Evolutionary conservation across 352 stramenopile genomes (phyloP).

Genomic region (Globisporangium solare): DNA sequence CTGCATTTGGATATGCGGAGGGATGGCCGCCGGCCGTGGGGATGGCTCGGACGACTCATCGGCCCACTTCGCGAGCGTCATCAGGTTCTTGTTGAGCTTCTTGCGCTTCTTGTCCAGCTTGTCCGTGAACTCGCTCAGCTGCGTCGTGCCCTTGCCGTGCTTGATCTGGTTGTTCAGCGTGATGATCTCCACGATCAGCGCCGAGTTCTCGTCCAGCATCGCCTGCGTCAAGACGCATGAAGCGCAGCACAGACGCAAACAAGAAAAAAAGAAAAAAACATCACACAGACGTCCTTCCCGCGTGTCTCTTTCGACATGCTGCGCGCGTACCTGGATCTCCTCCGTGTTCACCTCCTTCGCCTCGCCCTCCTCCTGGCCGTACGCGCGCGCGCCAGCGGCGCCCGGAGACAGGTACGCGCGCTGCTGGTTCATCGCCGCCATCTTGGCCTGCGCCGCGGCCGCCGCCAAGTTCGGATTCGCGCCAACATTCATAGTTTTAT

Average conservation of each 20-base stretch:
- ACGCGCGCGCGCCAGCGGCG: conserved; percentile 10
- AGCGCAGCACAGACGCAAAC: too few species aligned
- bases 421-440: conserved; percentile 29
- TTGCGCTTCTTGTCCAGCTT: conserved; percentile 89
- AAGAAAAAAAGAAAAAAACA: background rate
- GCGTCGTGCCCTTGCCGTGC: conserved; percentile 67
- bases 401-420: conserved; percentile 8
- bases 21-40: conserved; percentile 27
- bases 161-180: conserved; percentile 87
- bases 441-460: conserved; percentile 5
- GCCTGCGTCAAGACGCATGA: conserved; percentile 25
- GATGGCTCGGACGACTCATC: conserved; percentile 78
- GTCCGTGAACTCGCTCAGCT: conserved; percentile 75
- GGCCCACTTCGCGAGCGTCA: conserved; percentile 86
- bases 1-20: conserved; percentile 19
- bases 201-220: conserved; percentile 86
- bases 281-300: background rate
- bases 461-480: conserved; percentile 22
- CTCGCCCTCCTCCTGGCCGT: conserved; percentile 34
- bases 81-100: conserved; percentile 87
- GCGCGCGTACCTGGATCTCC: conserved; percentile 64
- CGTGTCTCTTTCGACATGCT: too few species aligned
- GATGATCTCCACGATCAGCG: conserved; percentile 86
- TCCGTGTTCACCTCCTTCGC: conserved; percentile 73
- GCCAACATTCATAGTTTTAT: conserved; percentile 7